Base-by-base conservation (phyloP, 768 basidiomycete species). In the Trametes coccinea region DNA sequence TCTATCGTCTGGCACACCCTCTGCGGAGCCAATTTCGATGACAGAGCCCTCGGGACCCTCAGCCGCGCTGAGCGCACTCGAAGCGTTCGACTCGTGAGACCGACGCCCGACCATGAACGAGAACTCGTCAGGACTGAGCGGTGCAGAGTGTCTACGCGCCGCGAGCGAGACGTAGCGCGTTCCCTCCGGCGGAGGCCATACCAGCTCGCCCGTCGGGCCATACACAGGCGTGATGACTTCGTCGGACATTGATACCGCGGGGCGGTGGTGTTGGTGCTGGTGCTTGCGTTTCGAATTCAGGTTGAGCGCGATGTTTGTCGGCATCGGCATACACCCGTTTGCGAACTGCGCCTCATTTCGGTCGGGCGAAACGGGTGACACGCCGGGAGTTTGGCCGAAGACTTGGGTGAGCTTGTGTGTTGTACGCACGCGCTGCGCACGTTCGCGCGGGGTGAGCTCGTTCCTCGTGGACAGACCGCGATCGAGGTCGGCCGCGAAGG, bases 391-490 rank as follows among this genome's bases (percentile, higher is more conserved):
- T 72, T 84, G 80, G 44, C 92, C 92, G 56, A 93, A 87, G n/a
- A 93, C 76, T 63, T 87, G 86, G n/a, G 88, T 80, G 50, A 93
- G 82, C 73, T 94, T 94, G 67, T 88, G 85, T 53, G 86, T 83
- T 66, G 87, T 88, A 56, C 84, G 79, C 34, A 93, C 77, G 59
- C 88, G 84, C 52, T 89, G 89, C 0, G 87, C 82, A 33, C 92
- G 89, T 64, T 89, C 85, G 10, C 80, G 78, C 16, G 84, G 75
- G 63, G 78, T 78, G 49, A 92, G 84, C 64, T 80, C 74, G 73
- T 93, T 92, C 4, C 85, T 86, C 2, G 88, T 89, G 1, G 85
- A 83, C 0, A 64, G 55, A 29, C 58, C 55, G 22, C 61, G 57
- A 40, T 61, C 56, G n/a, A 53, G 44, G 47, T 65, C n/a, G 31